Conservation (phyloP, 768 basidiomycete genomes). For the Strobilomyces dryophilus region DNA sequence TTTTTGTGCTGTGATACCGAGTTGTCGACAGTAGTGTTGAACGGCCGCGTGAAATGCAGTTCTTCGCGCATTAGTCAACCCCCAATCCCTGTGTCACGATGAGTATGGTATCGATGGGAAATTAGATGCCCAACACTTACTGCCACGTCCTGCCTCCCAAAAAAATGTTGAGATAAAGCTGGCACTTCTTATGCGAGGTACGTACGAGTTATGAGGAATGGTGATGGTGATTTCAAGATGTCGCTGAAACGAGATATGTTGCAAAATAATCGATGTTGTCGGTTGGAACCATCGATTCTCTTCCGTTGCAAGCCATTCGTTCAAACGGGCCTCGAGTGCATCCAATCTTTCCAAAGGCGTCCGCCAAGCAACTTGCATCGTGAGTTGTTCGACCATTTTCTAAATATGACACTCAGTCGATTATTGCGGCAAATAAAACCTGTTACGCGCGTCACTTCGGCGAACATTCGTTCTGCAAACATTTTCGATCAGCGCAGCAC, state of each 20-base stretch:
- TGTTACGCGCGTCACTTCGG: constrained; percentile 54
- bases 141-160: constrained; percentile 34
- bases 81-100: constrained; percentile 47
- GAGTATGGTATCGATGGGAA: constrained; percentile 1
- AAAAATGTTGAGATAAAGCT: constrained; percentile 1
- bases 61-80: constrained; percentile 51
- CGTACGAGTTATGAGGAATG: constrained; percentile 51
- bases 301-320: constrained; percentile 74
- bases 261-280: constrained; percentile 57
- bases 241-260: constrained; percentile 61
- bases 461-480: constrained; percentile 59
- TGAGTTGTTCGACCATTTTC: constrained; percentile 65
- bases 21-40: constrained; percentile 65
- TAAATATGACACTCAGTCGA: constrained; percentile 24
- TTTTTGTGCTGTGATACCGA: constrained; percentile 59
- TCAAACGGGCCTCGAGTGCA: constrained; percentile 59
- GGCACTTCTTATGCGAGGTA: constrained; percentile 3
- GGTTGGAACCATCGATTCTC: constrained; percentile 79
- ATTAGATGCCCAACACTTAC: constrained; percentile 19
- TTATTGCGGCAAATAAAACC: background rate
- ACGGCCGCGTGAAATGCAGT: constrained; percentile 81
- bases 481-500: background rate
- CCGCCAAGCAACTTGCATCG: constrained; percentile 72
- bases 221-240: constrained; percentile 66
- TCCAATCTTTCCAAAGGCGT: constrained; percentile 73